Evolutionary conservation across 768 basidiomycete genomes (phyloP), one percentile per base, ranked within the genome.

Genomic region (Crepidotus variabilis): DNA sequence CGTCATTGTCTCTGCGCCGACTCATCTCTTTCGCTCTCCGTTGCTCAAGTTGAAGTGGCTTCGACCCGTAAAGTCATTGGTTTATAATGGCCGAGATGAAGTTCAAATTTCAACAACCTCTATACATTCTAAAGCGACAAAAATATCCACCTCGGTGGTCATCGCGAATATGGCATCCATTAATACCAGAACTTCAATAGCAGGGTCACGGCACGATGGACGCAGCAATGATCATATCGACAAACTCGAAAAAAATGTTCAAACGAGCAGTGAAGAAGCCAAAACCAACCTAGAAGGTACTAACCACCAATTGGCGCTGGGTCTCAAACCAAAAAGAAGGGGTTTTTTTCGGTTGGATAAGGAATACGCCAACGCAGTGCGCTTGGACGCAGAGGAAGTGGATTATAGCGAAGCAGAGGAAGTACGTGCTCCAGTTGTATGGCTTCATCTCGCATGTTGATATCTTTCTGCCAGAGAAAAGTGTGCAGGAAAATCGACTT

Each of bases 401-500:
- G 75, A 76, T 52, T 84, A 72, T 59, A 78, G 75, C 1, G 66
- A 70, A 16, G 79, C 71, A 14, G 80, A 83, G 63, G 80, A 82
- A 70, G 79, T 80, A 52, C 24, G 62, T 48, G 28, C 28, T 28
- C 28, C 28, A 28, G 28, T 10, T n/a, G n/a, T n/a, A n/a, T n/a
- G n/a, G n/a, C n/a, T n/a, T n/a, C n/a, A n/a, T n/a, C n/a, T n/a
- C n/a, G n/a, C n/a, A n/a, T n/a, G n/a, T n/a, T n/a, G n/a, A n/a
- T n/a, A n/a, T n/a, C n/a, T n/a, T n/a, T n/a, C n/a, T 32, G 22
- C 13, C 45, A 81, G 79, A 72, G 62, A 58, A 67, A 61, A 10
- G 80, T 83, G 20, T 72, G 68, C 52, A 70, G 71, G 35, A 84
- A 82, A 66, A 81, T 83, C 47, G 81, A 84, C 60, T 66, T 69